phyloP scores from a whole-genome alignment of 2,329 filamentous ascomycete species.

The Fusarium ambrosium region DNA sequence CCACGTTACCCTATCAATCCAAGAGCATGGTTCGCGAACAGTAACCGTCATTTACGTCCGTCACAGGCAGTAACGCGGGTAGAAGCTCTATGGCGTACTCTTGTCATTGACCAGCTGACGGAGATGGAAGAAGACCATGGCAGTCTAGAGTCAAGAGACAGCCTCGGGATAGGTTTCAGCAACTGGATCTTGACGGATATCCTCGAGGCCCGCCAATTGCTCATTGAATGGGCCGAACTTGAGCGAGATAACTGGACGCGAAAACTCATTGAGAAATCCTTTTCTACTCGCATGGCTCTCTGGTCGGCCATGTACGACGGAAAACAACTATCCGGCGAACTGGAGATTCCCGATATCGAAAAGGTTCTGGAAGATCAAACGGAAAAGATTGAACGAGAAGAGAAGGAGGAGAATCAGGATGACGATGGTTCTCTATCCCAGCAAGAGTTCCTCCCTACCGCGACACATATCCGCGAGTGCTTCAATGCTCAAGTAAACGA shows the following conservation, averaged over 20 bases:
- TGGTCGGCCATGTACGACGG: neutral
- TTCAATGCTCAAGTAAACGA: neutral
- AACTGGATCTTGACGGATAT: slow-evolving; percentile 2
- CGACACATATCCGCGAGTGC: neutral
- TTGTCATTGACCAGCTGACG: neutral
- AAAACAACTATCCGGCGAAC: neutral
- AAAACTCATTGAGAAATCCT: neutral
- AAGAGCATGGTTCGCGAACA: neutral
- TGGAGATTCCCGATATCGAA: neutral
- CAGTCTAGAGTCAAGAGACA: neutral
- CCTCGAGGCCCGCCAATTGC: neutral
- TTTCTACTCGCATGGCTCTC: neutral
- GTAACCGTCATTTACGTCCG: neutral
- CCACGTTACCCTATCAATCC: neutral
- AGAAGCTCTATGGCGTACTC: neutral
- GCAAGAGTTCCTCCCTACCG: neutral
- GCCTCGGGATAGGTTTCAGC: neutral
- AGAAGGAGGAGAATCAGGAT: neutral
- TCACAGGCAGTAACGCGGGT: neutral
- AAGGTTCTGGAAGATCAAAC: neutral
- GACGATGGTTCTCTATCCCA: neutral
- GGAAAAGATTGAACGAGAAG: neutral
- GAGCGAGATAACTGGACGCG: neutral
- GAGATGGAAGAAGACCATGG: neutral
- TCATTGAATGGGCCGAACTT: neutral